These are phyloP conservation scores for Trapa bicornis DNA, from an alignment of 345 rosid genomes.

Conservation along the genomic window DNA sequence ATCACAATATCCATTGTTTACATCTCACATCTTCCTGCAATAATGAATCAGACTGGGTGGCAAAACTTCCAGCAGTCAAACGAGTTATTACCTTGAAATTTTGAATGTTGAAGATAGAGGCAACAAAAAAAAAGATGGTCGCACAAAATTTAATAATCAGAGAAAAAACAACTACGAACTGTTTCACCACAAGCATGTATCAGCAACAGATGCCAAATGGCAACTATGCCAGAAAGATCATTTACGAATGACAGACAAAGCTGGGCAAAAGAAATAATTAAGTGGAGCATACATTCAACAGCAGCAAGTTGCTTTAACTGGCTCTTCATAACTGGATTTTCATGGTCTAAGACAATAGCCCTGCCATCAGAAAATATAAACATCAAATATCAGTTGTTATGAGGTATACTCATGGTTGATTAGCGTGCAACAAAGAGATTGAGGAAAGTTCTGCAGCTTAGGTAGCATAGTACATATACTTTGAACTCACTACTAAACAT, in stretches of 20 bases:
- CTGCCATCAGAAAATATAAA: constrained; percentile 27
- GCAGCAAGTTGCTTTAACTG: constrained; percentile 62
- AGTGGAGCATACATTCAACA: constrained; percentile 56
- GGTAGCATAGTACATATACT: not conserved
- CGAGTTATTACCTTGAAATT: not conserved
- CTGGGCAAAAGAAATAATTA: not conserved
- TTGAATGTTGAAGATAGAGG: not conserved
- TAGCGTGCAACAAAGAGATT: not conserved
- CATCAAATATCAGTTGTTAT: not conserved
- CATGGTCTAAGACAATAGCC: constrained; percentile 83
- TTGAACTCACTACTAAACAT: not conserved
- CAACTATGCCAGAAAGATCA: not conserved
- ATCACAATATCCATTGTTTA: not conserved
- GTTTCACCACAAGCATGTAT: not conserved
- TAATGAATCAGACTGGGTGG: not conserved
- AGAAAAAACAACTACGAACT: not conserved
- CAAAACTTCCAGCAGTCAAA: not conserved
- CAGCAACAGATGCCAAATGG: not conserved
- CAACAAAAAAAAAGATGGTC: not conserved
- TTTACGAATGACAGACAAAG: not conserved
- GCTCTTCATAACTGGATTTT: constrained; percentile 58
- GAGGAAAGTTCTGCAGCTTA: not conserved
- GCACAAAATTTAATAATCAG: not conserved
- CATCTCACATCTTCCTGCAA: not conserved
- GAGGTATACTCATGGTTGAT: not conserved